These are phyloP conservation scores for Melaleuca quinquenervia DNA, from an alignment of 345 rosid species.

Conservation along the genomic window DNA sequence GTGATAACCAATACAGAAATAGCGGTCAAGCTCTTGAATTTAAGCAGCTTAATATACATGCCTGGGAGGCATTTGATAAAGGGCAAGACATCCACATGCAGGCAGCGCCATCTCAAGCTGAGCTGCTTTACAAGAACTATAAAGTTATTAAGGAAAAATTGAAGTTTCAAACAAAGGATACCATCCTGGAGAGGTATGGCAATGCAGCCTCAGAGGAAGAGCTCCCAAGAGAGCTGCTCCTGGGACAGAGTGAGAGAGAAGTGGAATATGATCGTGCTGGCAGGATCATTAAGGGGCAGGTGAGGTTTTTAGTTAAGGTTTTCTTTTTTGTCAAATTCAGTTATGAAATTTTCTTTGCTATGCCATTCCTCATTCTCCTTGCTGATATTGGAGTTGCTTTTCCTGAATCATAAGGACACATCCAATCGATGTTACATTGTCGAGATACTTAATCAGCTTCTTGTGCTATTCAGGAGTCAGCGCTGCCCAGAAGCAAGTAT, in stretches of 20 bases:
- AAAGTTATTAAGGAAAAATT: slow-evolving; percentile 39
- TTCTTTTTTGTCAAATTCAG: background rate
- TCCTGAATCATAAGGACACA: background rate
- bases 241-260: slow-evolving; percentile 72
- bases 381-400: background rate
- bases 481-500: slow-evolving; percentile 54
- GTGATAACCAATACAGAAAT: slow-evolving; percentile 52
- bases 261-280: slow-evolving; percentile 78
- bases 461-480: slow-evolving; percentile 22
- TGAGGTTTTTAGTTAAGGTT: slow-evolving; percentile 2
- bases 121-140: slow-evolving; percentile 42
- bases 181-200: slow-evolving; percentile 54
- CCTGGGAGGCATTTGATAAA: slow-evolving; percentile 65
- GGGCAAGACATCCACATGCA: slow-evolving; percentile 71
- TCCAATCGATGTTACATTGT: background rate
- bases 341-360: background rate
- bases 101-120: slow-evolving; percentile 86
- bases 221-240: slow-evolving; percentile 49
- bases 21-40: slow-evolving; percentile 76
- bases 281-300: slow-evolving; percentile 60
- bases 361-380: background rate
- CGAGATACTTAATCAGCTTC: background rate
- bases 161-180: slow-evolving; percentile 40
- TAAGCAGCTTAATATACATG: slow-evolving; percentile 47
- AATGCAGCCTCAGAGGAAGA: slow-evolving; percentile 55